Evolutionary conservation across 345 rosid genomes (phyloP).

Genomic region (Dipteronia dyeriana): DNA sequence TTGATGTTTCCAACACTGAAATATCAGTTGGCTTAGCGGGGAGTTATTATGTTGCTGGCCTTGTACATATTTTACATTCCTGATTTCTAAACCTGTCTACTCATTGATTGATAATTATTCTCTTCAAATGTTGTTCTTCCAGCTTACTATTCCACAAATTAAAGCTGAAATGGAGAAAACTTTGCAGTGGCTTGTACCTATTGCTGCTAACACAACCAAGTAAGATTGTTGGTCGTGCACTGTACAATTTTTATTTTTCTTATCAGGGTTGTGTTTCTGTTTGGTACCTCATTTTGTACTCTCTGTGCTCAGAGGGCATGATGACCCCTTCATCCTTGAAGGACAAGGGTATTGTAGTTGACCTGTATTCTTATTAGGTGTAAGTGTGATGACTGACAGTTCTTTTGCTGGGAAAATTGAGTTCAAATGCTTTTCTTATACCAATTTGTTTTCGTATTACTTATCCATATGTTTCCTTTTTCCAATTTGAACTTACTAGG

Average conservation of each 20-base stretch:
- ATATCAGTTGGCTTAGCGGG: not conserved
- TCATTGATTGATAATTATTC: not conserved
- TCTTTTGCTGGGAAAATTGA: not conserved
- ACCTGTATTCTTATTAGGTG: not conserved
- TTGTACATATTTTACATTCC: not conserved
- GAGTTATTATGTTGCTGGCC: constrained; percentile 3
- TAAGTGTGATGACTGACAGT: not conserved
- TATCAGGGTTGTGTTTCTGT: not conserved
- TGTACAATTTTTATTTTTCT: not conserved
- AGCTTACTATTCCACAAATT: constrained; percentile 79
- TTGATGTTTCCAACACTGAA: constrained; percentile 2
- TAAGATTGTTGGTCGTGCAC: constrained; percentile 27
- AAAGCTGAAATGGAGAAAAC: constrained; percentile 97
- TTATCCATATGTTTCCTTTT: constrained; percentile 20
- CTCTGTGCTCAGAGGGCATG: not conserved
- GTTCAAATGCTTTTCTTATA: not conserved
- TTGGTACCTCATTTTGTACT: not conserved
- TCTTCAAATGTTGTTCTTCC: constrained; percentile 30
- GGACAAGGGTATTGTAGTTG: not conserved
- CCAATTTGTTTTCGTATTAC: constrained; percentile 2
- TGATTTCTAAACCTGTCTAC: not conserved
- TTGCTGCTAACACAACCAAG: constrained; percentile 94
- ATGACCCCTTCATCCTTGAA: not conserved
- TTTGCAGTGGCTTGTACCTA: constrained; percentile 93
- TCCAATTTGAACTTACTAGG: constrained; percentile 38